Percentiles rank a stretch among this genome's conserved stretches.
These are phyloP conservation scores for Candida silvicultrix DNA, from an alignment of 805 yeast genomes.

Conservation along the genomic window DNA sequence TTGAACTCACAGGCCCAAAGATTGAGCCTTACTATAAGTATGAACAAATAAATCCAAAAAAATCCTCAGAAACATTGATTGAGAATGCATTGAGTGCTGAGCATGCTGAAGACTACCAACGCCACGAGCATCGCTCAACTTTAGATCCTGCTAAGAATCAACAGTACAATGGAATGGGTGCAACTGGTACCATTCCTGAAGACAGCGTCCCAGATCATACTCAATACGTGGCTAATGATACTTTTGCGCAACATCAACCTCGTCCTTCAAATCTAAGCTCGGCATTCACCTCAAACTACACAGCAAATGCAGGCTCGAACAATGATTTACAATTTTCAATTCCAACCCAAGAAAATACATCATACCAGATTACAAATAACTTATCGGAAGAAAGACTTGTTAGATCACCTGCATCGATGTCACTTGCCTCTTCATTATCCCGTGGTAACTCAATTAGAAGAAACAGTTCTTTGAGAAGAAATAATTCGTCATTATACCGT, in stretches of 20 bases:
- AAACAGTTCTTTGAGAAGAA: constrained; percentile 1
- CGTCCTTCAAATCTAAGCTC: background rate
- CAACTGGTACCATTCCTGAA: background rate
- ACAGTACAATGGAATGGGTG: background rate
- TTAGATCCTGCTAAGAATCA: background rate
- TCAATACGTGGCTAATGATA: background rate
- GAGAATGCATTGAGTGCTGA: background rate
- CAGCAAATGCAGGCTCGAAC: background rate
- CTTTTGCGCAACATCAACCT: background rate
- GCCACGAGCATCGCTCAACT: background rate
- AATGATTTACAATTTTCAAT: constrained; percentile 4
- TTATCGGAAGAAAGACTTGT: background rate
- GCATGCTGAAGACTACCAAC: background rate
- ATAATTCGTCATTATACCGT: constrained; percentile 8
- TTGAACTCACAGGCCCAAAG: constrained; percentile 11
- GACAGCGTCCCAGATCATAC: background rate
- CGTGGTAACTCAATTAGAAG: background rate
- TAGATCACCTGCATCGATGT: background rate
- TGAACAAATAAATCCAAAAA: constrained; percentile 1
- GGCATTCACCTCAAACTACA: background rate
- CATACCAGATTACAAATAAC: constrained; percentile 24
- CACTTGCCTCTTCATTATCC: background rate
- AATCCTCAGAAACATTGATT: background rate
- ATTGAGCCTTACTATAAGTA: constrained; percentile 13
- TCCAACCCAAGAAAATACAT: constrained; percentile 15